Evolutionary conservation across 441 rosid genomes (phyloP).

Genomic region (Isatis lusitanica): DNA sequence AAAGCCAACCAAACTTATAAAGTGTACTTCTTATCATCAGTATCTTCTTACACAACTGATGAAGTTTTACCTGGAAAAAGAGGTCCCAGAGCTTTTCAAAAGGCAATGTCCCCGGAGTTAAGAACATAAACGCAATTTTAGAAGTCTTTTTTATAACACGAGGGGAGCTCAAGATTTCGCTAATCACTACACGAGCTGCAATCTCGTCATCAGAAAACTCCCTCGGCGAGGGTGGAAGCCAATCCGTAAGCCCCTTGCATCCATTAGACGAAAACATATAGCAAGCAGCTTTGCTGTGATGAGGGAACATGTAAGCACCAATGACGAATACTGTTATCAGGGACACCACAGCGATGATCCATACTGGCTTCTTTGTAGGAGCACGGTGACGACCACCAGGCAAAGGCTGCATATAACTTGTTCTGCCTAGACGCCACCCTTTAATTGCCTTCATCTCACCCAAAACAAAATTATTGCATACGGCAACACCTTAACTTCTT

Average conservation of each 20-base stretch:
- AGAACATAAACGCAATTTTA: conserved; percentile 91
- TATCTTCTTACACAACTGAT: neutral
- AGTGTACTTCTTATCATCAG: neutral
- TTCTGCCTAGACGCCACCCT: conserved; percentile 38
- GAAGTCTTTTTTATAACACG: conserved; percentile 47
- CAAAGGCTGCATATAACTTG: conserved; percentile 64
- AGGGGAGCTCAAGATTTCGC: conserved; percentile 67
- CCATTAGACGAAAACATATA: conserved; percentile 72
- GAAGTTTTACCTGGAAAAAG: conserved; percentile 64
- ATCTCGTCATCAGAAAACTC: conserved; percentile 72
- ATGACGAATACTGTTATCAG: conserved; percentile 72
- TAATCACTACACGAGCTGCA: conserved; percentile 67
- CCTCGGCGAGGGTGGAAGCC: conserved; percentile 90
- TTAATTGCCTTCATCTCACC: conserved; percentile 36
- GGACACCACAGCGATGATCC: conserved; percentile 78
- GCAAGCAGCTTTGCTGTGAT: conserved; percentile 63
- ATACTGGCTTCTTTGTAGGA: conserved; percentile 65
- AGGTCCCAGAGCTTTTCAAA: conserved; percentile 96
- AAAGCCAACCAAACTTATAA: neutral
- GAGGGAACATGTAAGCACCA: conserved; percentile 81
- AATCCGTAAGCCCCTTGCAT: conserved; percentile 66
- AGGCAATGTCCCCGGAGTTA: conserved; percentile 87
- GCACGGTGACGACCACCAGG: conserved; percentile 69
- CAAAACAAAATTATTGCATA: conserved; percentile 24
- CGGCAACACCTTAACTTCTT: conserved; percentile 13